Evolutionary conservation across 1,139 yeast genomes (phyloP), one percentile per base, ranked within the genome.

Genomic region (Pichia sp.): DNA sequence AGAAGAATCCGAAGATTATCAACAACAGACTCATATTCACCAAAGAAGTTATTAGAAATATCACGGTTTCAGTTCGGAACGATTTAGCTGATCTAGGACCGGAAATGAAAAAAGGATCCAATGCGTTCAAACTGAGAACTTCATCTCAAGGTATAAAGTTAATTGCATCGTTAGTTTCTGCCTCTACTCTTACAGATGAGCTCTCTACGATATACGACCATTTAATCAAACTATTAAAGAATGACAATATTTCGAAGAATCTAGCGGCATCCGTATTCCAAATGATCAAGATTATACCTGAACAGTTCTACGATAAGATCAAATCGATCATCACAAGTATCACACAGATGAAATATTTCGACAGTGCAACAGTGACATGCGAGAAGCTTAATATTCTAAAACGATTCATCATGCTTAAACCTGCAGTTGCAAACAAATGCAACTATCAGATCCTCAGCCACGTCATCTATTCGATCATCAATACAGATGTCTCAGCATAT

Each of bases 291-390:
- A 30, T 42, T 4, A 4, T 65, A 60, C 50, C 72, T 63, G n/a
- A 65, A 60, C n/a, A 54, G 48, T 48, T 33, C 7, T 40, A 32
- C 10, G 36, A 39, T 8, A 44, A 47, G 27, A 31, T 60, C n/a
- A 72, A 68, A 42, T 21, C 39, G 4, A 46, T 66, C 4, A 52
- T 67, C 4, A 51, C 46, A 28, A 50, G 67, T 1, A 45, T 67
- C 3, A 42, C 69, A 40, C 62, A 63, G 17, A 74, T 79, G 79
- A 74, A 68, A 44, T 65, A 63, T 41, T 76, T 76, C 52, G 65
- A 70, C 7, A 77, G 84, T 50, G 67, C 77, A 1, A 72, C 84
- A 0, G 58, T 80, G 15, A 65, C 73, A 4, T 67, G 69, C n/a
- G 86, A 80, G 56, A 74, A 71, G 53, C 60, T 78, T 36, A 57